Base-by-base conservation (phyloP, 495 filamentous ascomycete species). In the Aspergillus leporis region DNA sequence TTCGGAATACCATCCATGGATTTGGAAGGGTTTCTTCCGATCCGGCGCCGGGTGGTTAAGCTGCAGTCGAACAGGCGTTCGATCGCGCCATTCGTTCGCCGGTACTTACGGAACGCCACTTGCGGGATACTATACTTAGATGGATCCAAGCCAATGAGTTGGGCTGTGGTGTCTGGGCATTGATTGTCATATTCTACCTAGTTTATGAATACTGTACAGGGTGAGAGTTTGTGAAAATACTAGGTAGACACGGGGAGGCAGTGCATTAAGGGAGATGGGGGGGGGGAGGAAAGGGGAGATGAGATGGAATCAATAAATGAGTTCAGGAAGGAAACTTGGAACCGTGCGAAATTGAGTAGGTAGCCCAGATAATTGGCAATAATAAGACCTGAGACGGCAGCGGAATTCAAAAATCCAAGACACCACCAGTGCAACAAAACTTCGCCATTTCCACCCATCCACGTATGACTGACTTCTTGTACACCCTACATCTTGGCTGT, bases 11-110 rank as follows among this genome's bases (percentile, higher is more conserved):
- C 34, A n/a, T 45, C 41, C 41, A 40, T 40, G 36, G 36, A 12
- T 4, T 13, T 40, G 41, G 16, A 19, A 14, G 18, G 41, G 18
- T 45, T 45, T 45, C n/a, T 47, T 3, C 8, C 19, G 1, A 2
- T 43, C 18, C 18, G 2, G 8, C 8, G 40, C 8, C 3, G n/a
- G n/a, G 5, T 43, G 45, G 66, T 43, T 46, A 3, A 41, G 55
- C 53, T 55, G 53, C 53, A 50, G 43, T 40, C n/a, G 31, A 50
- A 36, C 45, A 56, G 23, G 55, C 55, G 32, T 56, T 40, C 21
- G 53, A 31, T 55, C 41, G 53, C 53, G 40, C 53, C 25, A 56
- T 48, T 48, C 28, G n/a, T 53, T 22, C 30, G 32, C 12, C 19
- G 32, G 32, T n/a, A 23, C 18, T 28, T 4, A 9, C 12, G 5